A percentile compares a stretch with the other conserved stretches of the same genome.
Evolutionary conservation across 805 yeast genomes (phyloP).

Genomic region (Metahyphopichia silvanorum): DNA sequence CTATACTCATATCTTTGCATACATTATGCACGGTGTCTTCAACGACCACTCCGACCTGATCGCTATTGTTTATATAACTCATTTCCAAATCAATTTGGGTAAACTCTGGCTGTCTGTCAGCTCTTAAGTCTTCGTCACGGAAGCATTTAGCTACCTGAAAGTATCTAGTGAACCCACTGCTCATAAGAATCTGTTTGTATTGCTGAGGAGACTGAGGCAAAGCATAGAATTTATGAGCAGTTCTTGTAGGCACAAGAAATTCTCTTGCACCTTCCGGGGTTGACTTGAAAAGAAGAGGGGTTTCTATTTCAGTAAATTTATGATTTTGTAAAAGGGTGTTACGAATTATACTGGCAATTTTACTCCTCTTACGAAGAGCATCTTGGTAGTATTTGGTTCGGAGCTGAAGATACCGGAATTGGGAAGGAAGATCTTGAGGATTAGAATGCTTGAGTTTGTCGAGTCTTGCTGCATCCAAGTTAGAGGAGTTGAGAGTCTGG

Average conservation of each 20-base stretch:
- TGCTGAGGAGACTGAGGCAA: constrained; percentile 98
- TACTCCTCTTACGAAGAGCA: constrained; percentile 54
- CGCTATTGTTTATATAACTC: constrained; percentile 70
- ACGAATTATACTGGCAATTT: constrained; percentile 49
- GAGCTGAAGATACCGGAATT: constrained; percentile 77
- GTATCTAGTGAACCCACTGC: constrained; percentile 83
- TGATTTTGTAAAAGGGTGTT: constrained; percentile 31
- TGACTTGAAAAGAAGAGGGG: constrained; percentile 89
- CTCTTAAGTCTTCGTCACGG: constrained; percentile 91
- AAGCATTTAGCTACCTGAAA: constrained; percentile 93
- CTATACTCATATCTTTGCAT: constrained; percentile 33
- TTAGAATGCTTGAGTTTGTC: constrained; percentile 50
- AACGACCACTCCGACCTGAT: constrained; percentile 62
- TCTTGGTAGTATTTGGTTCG: constrained; percentile 57
- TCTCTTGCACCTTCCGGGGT: constrained; percentile 99
- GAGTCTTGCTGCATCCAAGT: constrained; percentile 64
- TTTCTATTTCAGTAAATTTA: constrained; percentile 79
- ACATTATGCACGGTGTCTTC: constrained; percentile 51
- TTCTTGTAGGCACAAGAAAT: constrained; percentile 88
- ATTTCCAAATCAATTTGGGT: constrained; percentile 96
- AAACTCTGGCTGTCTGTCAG: constrained; percentile 96
- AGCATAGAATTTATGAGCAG: constrained; percentile 65
- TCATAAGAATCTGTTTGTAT: constrained; percentile 91
- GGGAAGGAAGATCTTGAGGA: constrained; percentile 67
- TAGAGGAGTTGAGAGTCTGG: constrained; percentile 60